phyloP scores from a whole-genome alignment of 805 yeast species.

The Wickerhamomyces chambardii region DNA sequence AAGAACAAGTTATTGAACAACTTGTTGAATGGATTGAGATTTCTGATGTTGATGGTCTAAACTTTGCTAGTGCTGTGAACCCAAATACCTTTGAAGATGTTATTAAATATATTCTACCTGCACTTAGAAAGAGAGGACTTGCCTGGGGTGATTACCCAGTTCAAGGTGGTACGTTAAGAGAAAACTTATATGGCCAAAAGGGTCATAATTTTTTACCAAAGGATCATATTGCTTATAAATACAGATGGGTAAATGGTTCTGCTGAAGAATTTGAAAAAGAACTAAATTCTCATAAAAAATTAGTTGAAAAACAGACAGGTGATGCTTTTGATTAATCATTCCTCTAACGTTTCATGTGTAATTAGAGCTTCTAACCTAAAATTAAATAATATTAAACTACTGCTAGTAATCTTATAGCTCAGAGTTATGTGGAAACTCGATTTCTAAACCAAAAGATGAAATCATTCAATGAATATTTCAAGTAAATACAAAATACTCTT shows the following conservation, averaged over 20 bases:
- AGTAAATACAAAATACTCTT: too few relatives aligned
- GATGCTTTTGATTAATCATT: neutral
- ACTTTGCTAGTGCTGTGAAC: constrained; percentile 25
- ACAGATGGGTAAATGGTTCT: constrained; percentile 1
- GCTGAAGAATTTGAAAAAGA: neutral
- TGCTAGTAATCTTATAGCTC: too few relatives aligned
- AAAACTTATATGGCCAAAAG: constrained; percentile 1
- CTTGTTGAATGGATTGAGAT: constrained; percentile 29
- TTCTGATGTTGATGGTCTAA: constrained; percentile 33
- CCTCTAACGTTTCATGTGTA: too few relatives aligned
- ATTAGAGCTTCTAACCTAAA: too few relatives aligned
- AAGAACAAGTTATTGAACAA: constrained; percentile 27
- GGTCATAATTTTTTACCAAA: constrained; percentile 1
- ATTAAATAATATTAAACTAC: too few relatives aligned
- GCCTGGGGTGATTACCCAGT: constrained; percentile 27
- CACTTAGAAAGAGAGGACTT: constrained; percentile 23
- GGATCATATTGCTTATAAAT: constrained; percentile 1
- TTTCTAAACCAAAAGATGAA: too few relatives aligned
- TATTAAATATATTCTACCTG: constrained; percentile 26
- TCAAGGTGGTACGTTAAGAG: constrained; percentile 2
- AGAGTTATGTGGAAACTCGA: too few relatives aligned
- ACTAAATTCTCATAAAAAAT: neutral
- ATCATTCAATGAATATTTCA: too few relatives aligned
- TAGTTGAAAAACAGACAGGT: neutral
- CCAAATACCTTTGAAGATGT: constrained; percentile 31